Percentiles rank a stretch among this genome's conserved stretches.
These are phyloP conservation scores for Oryza rufipogon DNA, from an alignment of 176 grass and related monocot species.

Conservation along the genomic window DNA sequence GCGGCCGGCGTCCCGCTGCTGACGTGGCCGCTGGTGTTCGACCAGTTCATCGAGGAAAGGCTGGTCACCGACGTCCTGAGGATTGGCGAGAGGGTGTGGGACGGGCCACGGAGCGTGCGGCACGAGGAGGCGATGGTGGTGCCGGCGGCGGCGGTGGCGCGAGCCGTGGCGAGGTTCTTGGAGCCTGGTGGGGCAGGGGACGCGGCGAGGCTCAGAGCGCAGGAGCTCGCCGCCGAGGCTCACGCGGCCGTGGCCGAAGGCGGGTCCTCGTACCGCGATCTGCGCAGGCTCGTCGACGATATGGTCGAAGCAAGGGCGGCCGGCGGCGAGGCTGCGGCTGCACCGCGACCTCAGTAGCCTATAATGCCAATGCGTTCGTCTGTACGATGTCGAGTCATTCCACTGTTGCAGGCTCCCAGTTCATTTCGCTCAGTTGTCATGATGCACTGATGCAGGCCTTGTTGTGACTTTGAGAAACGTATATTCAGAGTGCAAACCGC, in stretches of 20 bases:
- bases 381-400: too few species aligned
- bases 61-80: conserved; percentile 1
- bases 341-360: too few species aligned
- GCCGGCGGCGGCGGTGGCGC: conserved; percentile 2
- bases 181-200: conserved; percentile 21
- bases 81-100: conserved; percentile 23
- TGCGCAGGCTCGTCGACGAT: conserved; percentile 26
- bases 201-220: conserved; percentile 11
- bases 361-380: too few species aligned
- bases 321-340: too few species aligned
- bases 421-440: too few species aligned
- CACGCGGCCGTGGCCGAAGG: conserved; percentile 3
- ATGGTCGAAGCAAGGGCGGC: not conserved
- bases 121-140: conserved; percentile 9
- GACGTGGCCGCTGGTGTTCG: conserved; percentile 45
- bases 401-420: too few species aligned
- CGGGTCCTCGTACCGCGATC: conserved; percentile 33
- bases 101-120: conserved; percentile 16
- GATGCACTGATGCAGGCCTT: too few species aligned
- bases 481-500: too few species aligned
- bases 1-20: conserved; percentile 44
- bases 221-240: conserved; percentile 13
- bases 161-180: conserved; percentile 29
- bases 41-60: conserved; percentile 49
- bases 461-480: too few species aligned